These are phyloP conservation scores for Phytopythium mirpurense DNA, from an alignment of 352 stramenopile genomes.

Conservation along the genomic window DNA sequence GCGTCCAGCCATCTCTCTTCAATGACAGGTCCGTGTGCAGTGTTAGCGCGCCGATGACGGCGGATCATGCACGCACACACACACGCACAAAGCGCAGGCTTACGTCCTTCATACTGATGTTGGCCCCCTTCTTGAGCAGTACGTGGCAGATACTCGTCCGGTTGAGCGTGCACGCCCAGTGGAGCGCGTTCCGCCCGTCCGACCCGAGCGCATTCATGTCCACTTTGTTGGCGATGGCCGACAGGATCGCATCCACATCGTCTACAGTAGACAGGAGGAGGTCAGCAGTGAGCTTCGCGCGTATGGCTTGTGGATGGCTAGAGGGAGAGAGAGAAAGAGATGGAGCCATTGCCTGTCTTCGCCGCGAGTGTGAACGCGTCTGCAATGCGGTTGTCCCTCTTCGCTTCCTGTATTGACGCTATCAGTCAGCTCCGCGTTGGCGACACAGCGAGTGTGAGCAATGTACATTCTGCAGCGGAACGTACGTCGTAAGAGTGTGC, in stretches of 20 bases:
- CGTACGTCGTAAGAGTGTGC: constrained; percentile 59
- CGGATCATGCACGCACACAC: no score
- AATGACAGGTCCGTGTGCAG: not conserved
- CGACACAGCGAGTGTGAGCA: not conserved
- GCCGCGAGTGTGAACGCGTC: constrained; percentile 69
- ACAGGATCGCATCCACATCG: constrained; percentile 71
- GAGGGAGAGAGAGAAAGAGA: no score
- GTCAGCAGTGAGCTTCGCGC: constrained; percentile 46
- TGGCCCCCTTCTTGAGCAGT: constrained; percentile 77
- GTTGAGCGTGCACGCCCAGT: constrained; percentile 77
- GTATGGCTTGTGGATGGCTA: not conserved
- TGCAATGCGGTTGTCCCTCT: constrained; percentile 33
- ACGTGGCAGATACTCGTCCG: constrained; percentile 74
- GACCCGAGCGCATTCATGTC: constrained; percentile 72
- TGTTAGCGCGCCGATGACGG: no score
- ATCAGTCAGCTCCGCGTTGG: not conserved
- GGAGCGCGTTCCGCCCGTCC: constrained; percentile 70
- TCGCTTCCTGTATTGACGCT: constrained; percentile 24
- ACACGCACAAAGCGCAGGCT: not conserved
- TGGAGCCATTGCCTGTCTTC: constrained; percentile 69
- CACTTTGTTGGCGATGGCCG: constrained; percentile 60
- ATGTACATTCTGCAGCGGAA: not conserved
- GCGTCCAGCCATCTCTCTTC: constrained; percentile 70
- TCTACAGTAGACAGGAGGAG: constrained; percentile 52
- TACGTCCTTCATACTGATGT: constrained; percentile 75